Evolutionary conservation across 345 rosid genomes (phyloP).

Genomic region (Kandelia obovata): DNA sequence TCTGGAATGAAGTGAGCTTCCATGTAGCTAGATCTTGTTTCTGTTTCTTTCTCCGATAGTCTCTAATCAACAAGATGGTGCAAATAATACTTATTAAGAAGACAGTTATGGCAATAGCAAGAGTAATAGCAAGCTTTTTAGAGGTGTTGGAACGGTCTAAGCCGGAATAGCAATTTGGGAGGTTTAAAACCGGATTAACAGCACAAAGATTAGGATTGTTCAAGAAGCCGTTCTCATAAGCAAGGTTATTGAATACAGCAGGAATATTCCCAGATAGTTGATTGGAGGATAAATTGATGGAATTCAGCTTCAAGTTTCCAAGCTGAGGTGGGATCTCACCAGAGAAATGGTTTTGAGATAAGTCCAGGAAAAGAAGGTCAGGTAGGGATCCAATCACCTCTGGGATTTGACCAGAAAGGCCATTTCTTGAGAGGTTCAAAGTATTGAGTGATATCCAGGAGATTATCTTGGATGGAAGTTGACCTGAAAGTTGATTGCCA

Average conservation of each 20-base stretch:
- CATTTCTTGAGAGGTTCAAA: conserved; percentile 57
- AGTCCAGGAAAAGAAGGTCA: conserved; percentile 43
- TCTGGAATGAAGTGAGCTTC: conserved; percentile 83
- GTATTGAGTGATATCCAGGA: conserved; percentile 58
- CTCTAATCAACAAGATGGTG: conserved; percentile 43
- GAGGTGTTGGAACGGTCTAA: conserved; percentile 33
- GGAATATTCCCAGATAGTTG: conserved; percentile 65
- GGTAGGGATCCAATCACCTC: conserved; percentile 57
- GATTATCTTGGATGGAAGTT: conserved; percentile 50
- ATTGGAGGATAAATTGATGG: conserved; percentile 68
- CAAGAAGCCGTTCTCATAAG: conserved; percentile 63
- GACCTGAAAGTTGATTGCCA: conserved; percentile 59
- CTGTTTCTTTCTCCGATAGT: conserved; percentile 40
- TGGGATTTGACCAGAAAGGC: conserved; percentile 68
- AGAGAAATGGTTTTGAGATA: conserved; percentile 65
- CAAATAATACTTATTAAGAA: conserved; percentile 27
- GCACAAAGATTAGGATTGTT: conserved; percentile 68
- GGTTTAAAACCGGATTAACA: conserved; percentile 36
- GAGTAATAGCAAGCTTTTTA: conserved; percentile 42
- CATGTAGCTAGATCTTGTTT: conserved; percentile 44
- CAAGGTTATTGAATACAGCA: conserved; percentile 46
- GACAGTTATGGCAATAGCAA: conserved; percentile 36
- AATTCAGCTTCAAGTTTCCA: conserved; percentile 40
- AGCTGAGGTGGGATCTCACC: conserved; percentile 64
- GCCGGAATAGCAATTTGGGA: conserved; percentile 49